Evolutionary conservation across 768 basidiomycete genomes (phyloP), one percentile per base, ranked within the genome.

Genomic region (Dioszegia crocea): DNA sequence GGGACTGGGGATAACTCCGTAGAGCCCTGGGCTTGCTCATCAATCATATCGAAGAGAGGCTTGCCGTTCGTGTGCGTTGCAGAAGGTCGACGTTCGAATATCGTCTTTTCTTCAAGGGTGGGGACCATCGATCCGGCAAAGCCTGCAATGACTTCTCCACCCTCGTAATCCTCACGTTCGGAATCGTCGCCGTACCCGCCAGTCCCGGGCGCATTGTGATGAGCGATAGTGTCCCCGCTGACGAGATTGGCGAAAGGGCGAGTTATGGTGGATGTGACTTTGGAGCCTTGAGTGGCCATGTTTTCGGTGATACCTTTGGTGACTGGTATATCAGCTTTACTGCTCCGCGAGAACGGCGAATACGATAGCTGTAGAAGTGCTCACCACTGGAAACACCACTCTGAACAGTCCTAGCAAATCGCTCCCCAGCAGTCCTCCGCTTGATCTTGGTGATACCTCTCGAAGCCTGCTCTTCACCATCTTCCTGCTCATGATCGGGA

Each of bases 51-150:
- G 41, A 74, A 75, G 14, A 74, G 45, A 0, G 73, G 73, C 44
- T 75, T 65, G 11, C 73, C 75, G 54, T 74, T 72, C 1, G 68
- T 61, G 36, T 76, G 75, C 1, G 55, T 59, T 2, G 54, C 73
- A 29, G 77, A 74, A 4, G 81, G 81, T 16, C 78, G 76, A 27
- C 76, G 71, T 64, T 89, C 87, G 12, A 77, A 70, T 26, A 86
- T 77, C 1, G 79, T 80, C 71, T 85, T 84, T 73, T 88, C 86
- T 71, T 88, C 88, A 12, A 88, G 70, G 0, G 84, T 87, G 1
- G 88, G 87, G 1, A 88, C 83, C 6, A 83, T 80, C 0, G 84
- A 77, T 58, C 83, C 83, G 0, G 85, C 81, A 70, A 88, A 86
- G 1, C 85, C 85, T 11, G 79, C 78, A 23, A 78, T 75, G 60